These are phyloP conservation scores for Phaseolus lunatus DNA, from an alignment of 306 rosid species.

Conservation along the genomic window DNA sequence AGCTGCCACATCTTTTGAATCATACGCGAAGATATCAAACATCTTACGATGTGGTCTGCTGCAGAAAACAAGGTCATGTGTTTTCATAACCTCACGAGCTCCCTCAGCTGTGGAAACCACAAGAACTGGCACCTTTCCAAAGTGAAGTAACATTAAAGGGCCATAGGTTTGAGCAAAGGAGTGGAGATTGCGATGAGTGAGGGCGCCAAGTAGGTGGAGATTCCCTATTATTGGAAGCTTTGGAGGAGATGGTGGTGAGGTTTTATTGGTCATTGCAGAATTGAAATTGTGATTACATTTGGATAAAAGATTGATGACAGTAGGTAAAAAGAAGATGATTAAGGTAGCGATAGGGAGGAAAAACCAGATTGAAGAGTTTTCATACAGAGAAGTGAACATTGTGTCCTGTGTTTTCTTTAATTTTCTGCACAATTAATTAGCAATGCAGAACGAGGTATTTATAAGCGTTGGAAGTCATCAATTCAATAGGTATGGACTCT, in stretches of 20 bases:
- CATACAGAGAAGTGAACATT: no score
- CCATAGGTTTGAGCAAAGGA: constrained; percentile 22
- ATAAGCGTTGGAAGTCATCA: no score
- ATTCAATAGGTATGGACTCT: no score
- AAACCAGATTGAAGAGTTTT: no score
- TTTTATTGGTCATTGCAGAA: no score
- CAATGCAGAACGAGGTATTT: no score
- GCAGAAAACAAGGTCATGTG: constrained; percentile 12
- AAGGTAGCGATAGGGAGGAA: no score
- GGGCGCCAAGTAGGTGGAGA: constrained; percentile 26
- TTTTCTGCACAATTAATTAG: no score
- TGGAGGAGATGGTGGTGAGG: neutral
- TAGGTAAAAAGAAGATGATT: no score
- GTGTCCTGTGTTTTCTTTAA: no score
- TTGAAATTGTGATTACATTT: no score
- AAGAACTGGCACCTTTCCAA: constrained; percentile 13
- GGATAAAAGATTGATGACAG: no score
- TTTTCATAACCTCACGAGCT: constrained; percentile 30
- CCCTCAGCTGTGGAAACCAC: neutral
- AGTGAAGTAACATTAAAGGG: constrained; percentile 13
- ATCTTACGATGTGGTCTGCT: constrained; percentile 37
- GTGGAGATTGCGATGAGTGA: neutral
- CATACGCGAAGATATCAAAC: constrained; percentile 34
- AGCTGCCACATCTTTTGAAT: constrained; percentile 10
- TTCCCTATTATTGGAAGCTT: constrained; percentile 13